These are phyloP conservation scores for Creolimax fragrantissima DNA, from an alignment of 78 protist species.

Conservation along the genomic window DNA sequence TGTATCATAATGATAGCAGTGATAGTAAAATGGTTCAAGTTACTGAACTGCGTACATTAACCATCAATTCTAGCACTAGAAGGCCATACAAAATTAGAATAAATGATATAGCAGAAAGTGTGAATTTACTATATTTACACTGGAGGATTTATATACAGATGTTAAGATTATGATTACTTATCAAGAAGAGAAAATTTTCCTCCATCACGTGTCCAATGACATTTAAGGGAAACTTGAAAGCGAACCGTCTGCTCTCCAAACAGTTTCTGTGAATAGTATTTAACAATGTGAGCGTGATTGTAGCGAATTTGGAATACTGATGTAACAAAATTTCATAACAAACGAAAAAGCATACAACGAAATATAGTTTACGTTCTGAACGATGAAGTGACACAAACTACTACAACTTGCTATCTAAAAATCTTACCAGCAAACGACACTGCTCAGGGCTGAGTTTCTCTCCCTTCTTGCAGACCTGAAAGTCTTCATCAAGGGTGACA, in stretches of 20 bases:
- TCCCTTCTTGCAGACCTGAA: slow-evolving; percentile 48
- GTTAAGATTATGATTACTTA: no score
- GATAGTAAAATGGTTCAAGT: no score
- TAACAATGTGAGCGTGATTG: not conserved
- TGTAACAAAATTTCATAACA: not conserved
- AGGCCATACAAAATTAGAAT: no score
- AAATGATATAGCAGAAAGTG: no score
- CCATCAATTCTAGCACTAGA: no score
- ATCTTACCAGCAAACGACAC: slow-evolving; percentile 37
- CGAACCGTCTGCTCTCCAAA: not conserved
- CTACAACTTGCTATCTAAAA: not conserved
- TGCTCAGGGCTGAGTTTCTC: slow-evolving; percentile 59
- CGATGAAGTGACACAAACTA: not conserved
- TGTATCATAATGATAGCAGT: no score
- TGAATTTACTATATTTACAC: no score
- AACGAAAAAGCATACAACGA: not conserved
- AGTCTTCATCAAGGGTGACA: slow-evolving; percentile 43
- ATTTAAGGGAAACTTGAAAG: not conserved
- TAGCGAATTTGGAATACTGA: not conserved
- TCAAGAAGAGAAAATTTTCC: not conserved
- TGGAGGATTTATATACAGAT: no score
- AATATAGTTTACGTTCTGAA: not conserved
- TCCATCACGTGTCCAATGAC: not conserved
- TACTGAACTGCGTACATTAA: no score
- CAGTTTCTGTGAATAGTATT: not conserved